Base-by-base conservation (phyloP, 140 eudicot species). In the Bidens hawaiensis region DNA sequence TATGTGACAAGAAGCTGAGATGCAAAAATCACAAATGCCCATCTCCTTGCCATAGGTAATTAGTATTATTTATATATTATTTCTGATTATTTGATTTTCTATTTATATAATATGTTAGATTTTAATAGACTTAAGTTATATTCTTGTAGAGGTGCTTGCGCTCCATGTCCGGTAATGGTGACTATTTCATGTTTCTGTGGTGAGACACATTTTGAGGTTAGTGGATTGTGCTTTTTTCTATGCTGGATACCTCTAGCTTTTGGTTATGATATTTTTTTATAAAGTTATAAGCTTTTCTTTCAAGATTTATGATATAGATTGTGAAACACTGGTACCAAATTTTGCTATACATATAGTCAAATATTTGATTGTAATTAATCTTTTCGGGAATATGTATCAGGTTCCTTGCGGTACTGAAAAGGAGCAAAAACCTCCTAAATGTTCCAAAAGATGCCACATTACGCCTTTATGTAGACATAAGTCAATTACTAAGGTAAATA, bases 81-180 rank as follows among this genome's bases (percentile, higher is more conserved):
- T 9, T 17, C 15, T 30, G 28, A 30, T 28, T 10, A 27, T 6
- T 48, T 64, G 22, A 19, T 14, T 30, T 30, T 46, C n/a, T 28
- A 7, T 27, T 4, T 5, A 10, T 31, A 16, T 22, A 42, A 45
- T 43, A 10, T 63, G 2, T 47, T 45, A 8, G 46, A 34, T 34
- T 21, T 17, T 52, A 43, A 65, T 50, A 34, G 55, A 62, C 28
- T n/a, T 21, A n/a, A 6, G 51, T 71, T 65, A 76, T 33, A 10
- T 74, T 74, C 38, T 75, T 81, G 72, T 68, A 91, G 98, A 79
- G 98, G 98, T 76, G 79, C 87, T 11, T 91, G 98, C 85, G 98
- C 98, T 75, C 98, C 98, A 68, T 91, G 96, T 75, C 98, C 96
- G 0, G 74, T 91, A 76, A 91, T 91, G 98, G 98, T 91, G 80